Conservation (phyloP, 768 basidiomycete genomes). For the Mycena polygramma region DNA sequence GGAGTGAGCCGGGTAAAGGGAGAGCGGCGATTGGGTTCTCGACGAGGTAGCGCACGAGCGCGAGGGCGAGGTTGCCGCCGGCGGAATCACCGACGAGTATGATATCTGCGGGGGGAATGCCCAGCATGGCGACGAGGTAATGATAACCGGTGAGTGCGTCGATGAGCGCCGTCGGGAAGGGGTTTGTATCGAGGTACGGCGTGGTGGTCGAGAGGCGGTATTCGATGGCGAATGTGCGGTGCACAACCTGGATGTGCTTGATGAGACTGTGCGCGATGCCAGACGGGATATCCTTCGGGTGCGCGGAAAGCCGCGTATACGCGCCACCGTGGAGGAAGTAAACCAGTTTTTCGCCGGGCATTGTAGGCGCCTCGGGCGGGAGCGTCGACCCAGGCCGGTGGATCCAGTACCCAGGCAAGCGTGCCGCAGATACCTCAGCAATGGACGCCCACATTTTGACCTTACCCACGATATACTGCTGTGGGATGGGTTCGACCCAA, state of each 20-base stretch:
- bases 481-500: conserved; percentile 58
- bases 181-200: conserved; percentile 58
- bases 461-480: conserved; percentile 58
- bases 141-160: conserved; percentile 82
- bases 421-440: conserved; percentile 54
- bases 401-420: conserved; percentile 71
- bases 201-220: conserved; percentile 72
- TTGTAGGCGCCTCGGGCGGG: conserved; percentile 52
- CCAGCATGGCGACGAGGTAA: conserved; percentile 71
- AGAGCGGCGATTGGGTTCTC: conserved; percentile 56
- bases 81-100: conserved; percentile 84
- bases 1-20: conserved; percentile 61
- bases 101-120: conserved; percentile 71
- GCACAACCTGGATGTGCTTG: conserved; percentile 54
- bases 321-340: conserved; percentile 74
- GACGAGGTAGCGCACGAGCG: conserved; percentile 71
- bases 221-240: conserved; percentile 72
- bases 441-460: conserved; percentile 55
- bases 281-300: conserved; percentile 63
- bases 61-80: conserved; percentile 78
- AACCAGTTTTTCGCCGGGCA: conserved; percentile 67
- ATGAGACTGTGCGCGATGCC: conserved; percentile 63
- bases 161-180: conserved; percentile 82
- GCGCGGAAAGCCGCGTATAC: conserved; percentile 66
- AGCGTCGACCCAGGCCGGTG: conserved; percentile 56